Conservation (phyloP, 2,329 filamentous ascomycete genomes). For the Penicillium sp. region DNA sequence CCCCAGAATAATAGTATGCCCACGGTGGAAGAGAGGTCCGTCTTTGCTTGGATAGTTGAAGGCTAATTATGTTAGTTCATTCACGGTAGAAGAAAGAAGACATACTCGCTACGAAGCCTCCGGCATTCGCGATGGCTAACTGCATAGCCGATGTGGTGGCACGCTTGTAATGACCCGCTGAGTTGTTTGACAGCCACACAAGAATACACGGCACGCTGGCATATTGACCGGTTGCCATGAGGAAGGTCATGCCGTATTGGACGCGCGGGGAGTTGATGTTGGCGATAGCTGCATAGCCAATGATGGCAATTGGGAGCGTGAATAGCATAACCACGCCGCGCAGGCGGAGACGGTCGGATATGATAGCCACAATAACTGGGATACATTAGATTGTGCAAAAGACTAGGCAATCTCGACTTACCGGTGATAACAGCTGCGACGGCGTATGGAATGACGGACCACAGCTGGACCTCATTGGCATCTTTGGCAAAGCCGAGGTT, state of each 20-base stretch:
- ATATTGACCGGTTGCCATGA: constrained; percentile 68
- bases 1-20: constrained; percentile 63
- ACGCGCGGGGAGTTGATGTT: constrained; percentile 54
- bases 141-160: constrained; percentile 68
- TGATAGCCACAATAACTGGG: constrained; percentile 47
- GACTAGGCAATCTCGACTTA: constrained; percentile 24
- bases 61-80: neutral
- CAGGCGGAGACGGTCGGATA: constrained; percentile 63
- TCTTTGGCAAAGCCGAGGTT: constrained; percentile 57
- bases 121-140: constrained; percentile 66
- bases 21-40: constrained; percentile 60
- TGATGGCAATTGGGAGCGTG: constrained; percentile 64
- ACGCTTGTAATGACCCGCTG: constrained; percentile 69
- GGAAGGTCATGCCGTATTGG: constrained; percentile 67
- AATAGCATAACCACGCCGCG: constrained; percentile 65
- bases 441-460: constrained; percentile 66
- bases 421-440: constrained; percentile 60
- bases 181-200: constrained; percentile 69
- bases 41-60: constrained; percentile 64
- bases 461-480: constrained; percentile 61
- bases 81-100: neutral
- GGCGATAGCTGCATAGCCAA: constrained; percentile 66
- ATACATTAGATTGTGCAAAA: constrained; percentile 8
- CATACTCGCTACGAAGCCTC: constrained; percentile 65
- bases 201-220: constrained; percentile 64